Percentiles rank a stretch among this genome's conserved stretches.
phyloP scores from a whole-genome alignment of 164 flowering plant genomes.

The Tetrastigma voinierianum region DNA sequence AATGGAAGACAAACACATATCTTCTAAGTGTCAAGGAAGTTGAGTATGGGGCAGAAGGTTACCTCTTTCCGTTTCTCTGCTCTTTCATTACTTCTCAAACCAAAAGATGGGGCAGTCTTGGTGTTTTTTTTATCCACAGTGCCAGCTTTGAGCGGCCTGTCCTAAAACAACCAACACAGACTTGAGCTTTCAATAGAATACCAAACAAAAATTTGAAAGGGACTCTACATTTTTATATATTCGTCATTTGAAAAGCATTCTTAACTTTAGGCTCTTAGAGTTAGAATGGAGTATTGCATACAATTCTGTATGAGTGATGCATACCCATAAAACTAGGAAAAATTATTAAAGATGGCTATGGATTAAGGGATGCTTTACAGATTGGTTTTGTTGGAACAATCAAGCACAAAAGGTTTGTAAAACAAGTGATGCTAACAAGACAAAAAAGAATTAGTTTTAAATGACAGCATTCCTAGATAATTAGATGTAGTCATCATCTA shows the following conservation, averaged over 20 bases:
- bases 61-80: conserved; percentile 60
- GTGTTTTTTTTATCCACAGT: conserved; percentile 24
- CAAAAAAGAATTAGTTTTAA: too few species aligned
- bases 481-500: too few species aligned
- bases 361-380: too few species aligned
- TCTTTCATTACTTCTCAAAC: conserved; percentile 43
- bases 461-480: too few species aligned
- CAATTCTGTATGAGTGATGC: neutral
- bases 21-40: neutral
- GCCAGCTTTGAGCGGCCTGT: conserved; percentile 38
- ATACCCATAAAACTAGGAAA: too few species aligned
- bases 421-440: too few species aligned
- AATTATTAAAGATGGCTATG: too few species aligned
- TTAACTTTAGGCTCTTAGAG: neutral
- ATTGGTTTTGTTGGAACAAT: too few species aligned
- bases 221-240: neutral
- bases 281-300: too few species aligned
- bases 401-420: too few species aligned
- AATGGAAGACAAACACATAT: neutral
- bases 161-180: conserved; percentile 13
- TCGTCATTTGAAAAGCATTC: conserved; percentile 4
- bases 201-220: neutral
- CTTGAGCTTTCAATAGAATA: neutral
- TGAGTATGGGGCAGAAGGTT: neutral
- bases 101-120: conserved; percentile 26